Base-by-base conservation (phyloP, 2,329 filamentous ascomycete genomes). In the Fulvia fulva region DNA sequence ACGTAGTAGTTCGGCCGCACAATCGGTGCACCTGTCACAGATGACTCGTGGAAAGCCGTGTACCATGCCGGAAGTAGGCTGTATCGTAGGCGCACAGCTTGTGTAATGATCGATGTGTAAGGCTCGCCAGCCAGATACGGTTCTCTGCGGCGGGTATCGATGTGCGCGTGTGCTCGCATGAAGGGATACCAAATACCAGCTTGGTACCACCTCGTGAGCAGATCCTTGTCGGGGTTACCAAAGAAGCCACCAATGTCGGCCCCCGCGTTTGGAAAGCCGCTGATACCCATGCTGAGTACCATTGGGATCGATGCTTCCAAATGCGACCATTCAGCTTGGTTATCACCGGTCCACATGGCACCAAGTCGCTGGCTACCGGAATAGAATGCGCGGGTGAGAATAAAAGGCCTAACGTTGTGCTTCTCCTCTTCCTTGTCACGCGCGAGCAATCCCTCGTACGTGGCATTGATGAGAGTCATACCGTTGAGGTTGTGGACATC, bases 261-360 rank as follows among this genome's bases (percentile, higher is more conserved):
- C 56, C 94, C 94, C 0, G 91, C 86, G 70, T 97, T 97, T 11
- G 94, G 94, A 74, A 89, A 97, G 7, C 94, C 94, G 1, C 91
- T 86, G 65, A 99, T 91, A 56, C 93, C 92, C 70, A 96, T 90
- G 74, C 89, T 94, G 43, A 99, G 79, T 23, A 96, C 80, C 94
- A 99, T 99, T 23, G 94, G 93, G 37, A 97, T 84, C 1, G 91
- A 89, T 0, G 87, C 89, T n/a, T 86, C 89, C 16, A 99, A 83
- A 70, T 97, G 92, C 19, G 87, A 86, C 94, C 94, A 99, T 23
- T 84, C 87, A 11, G 94, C 94, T 73, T 94, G 89, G 77, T 99
- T 99, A 72, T 99, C 94, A 60, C 94, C 94, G 21, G 94, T 99
- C 94, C 94, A 99, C 92, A 97, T 97, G 59, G 94, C 93, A 63